These are phyloP conservation scores for Macadamia integrifolia DNA, from an alignment of 164 flowering plant genomes.

Conservation along the genomic window DNA sequence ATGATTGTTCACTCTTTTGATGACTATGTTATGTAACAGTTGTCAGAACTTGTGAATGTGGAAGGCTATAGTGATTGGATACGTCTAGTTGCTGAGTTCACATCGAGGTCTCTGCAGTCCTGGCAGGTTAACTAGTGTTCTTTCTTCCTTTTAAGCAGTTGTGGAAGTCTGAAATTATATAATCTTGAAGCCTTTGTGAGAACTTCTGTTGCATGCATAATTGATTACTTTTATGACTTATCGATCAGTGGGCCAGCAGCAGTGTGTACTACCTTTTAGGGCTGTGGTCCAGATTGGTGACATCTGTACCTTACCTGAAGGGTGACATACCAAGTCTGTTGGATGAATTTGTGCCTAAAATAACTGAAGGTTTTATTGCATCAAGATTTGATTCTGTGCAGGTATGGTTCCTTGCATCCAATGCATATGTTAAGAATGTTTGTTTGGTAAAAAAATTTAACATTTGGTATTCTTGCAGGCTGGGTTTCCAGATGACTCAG, in stretches of 20 bases:
- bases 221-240: conserved; percentile 7
- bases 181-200: not conserved
- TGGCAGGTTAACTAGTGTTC: conserved; percentile 71
- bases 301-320: conserved; percentile 93
- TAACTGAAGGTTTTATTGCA: conserved; percentile 89
- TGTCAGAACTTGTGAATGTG: conserved; percentile 91
- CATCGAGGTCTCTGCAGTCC: conserved; percentile 82
- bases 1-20: too few relatives aligned
- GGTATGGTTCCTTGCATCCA: conserved; percentile 30
- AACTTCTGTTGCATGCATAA: conserved; percentile 5
- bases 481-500: conserved; percentile 79
- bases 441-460: not conserved
- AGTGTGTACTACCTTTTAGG: conserved; percentile 96
- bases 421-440: not conserved
- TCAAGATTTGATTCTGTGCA: conserved; percentile 94
- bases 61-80: conserved; percentile 99
- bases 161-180: not conserved
- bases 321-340: conserved; percentile 88
- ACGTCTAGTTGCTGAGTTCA: conserved; percentile 88
- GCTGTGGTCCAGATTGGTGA: conserved; percentile 92
- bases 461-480: conserved; percentile 40
- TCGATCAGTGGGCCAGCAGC: conserved; percentile 94
- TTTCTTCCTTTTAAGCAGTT: not conserved
- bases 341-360: conserved; percentile 95
- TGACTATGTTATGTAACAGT: conserved; percentile 35